Base-by-base conservation (phyloP, 2,329 filamentous ascomycete species). In the Epichloe sp. region DNA sequence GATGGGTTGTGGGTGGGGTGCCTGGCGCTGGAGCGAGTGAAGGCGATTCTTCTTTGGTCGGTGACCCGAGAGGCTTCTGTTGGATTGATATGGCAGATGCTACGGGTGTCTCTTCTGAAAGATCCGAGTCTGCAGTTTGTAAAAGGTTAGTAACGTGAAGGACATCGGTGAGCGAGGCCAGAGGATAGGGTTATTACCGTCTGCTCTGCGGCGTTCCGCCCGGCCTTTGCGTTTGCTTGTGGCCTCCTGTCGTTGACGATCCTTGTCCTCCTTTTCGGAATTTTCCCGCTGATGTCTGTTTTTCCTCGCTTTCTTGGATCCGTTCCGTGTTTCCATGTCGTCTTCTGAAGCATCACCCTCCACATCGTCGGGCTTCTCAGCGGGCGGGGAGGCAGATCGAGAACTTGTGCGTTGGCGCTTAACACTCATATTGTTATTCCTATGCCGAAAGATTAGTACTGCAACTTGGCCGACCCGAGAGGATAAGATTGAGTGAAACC, bases 381-480 rank as follows among this genome's bases (percentile, higher is more conserved):
- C 46, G 12, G 73, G 60, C 54, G 82, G 79, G 1, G 84, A 81
- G 31, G 78, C 77, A 3, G 87, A 88, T 45, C 81, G 82, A 2
- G 89, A 94, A 53, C 76, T 78, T 26, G 90, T 96, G 50, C 91
- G 82, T 65, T 88, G 89, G 57, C 91, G 79, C 71, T 97, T 97
- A 47, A 79, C 69, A 54, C 75, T 79, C 56, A 83, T 78, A 53
- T 79, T 81, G 63, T 83, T 83, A 58, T 88, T 95, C 60, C 55
- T 57, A 15, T 23, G 48, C 48, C 52, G 52, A 52, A 58, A 48
- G 60, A 52, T 57, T 58, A 52, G 38, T 42, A 55, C 56, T 67
- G 54, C 61, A 59, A 61, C 52, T 49, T 52, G 34, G 53, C 46
- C 52, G 40, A 54, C 49, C 43, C 44, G 52, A 47, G 48, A 50